These are phyloP conservation scores for Crithidia expoeki DNA, from an alignment of 208 protist species.

Conservation along the genomic window DNA sequence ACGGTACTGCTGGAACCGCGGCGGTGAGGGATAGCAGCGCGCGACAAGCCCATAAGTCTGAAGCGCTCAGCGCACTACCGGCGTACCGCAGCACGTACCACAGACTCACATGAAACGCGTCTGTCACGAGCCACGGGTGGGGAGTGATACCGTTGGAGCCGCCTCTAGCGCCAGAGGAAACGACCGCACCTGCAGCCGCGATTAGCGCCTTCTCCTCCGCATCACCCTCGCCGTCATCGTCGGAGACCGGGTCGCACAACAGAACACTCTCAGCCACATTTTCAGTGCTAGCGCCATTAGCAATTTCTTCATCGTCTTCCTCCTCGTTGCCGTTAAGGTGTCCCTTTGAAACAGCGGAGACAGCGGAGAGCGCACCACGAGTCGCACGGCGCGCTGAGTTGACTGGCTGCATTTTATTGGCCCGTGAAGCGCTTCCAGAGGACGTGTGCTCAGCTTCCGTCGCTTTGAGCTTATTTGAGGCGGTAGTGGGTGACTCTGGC, in stretches of 20 bases:
- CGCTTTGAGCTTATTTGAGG: too few species aligned
- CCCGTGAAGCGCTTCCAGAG: background rate
- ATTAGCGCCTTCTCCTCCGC: constrained; percentile 27
- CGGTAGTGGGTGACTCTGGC: background rate
- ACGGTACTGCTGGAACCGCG: background rate
- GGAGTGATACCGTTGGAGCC: constrained; percentile 1
- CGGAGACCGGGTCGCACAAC: background rate
- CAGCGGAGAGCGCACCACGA: background rate
- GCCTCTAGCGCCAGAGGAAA: background rate
- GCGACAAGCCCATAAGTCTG: constrained; percentile 44
- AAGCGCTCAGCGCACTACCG: constrained; percentile 30
- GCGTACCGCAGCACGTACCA: constrained; percentile 62
- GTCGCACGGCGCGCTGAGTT: background rate
- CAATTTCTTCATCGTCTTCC: background rate
- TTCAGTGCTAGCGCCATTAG: too few species aligned
- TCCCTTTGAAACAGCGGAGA: background rate
- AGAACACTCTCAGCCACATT: background rate
- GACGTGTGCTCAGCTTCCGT: too few species aligned
- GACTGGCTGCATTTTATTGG: background rate
- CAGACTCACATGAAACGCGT: constrained; percentile 55
- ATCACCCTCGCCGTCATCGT: constrained; percentile 22
- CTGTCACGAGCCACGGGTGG: constrained; percentile 42
- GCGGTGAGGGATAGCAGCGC: constrained; percentile 21
- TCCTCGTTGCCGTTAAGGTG: too few species aligned
- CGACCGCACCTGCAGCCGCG: constrained; percentile 1